A percentile compares a stretch with the other conserved stretches of the same genome.
Evolutionary conservation across 2,329 filamentous ascomycete species (phyloP).

Genomic region (Taxawa tesnikishii): DNA sequence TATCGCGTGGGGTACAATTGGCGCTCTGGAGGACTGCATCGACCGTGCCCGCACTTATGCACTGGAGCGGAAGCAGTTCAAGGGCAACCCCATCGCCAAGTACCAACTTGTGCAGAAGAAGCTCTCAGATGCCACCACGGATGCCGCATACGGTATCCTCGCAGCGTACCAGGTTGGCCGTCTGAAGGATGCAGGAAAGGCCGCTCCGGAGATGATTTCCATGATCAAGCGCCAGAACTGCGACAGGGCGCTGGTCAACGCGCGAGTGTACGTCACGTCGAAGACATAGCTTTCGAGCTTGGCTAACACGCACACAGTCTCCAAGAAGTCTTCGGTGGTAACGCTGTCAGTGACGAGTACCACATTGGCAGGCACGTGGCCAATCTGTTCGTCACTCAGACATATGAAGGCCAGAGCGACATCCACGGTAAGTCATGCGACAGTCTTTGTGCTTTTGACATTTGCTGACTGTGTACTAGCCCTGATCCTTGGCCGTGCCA

Average conservation of each 20-base stretch:
- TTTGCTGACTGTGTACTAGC: slow-evolving; percentile 20
- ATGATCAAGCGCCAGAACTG: slow-evolving; percentile 98
- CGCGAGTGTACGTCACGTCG: slow-evolving; percentile 44
- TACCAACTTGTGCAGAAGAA: slow-evolving; percentile 99
- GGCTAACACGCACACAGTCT: slow-evolving; percentile 34
- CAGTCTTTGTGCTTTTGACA: slow-evolving; percentile 1
- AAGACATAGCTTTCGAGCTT: background rate
- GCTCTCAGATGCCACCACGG: slow-evolving; percentile 80
- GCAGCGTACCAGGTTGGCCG: slow-evolving; percentile 84
- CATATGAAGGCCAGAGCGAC: slow-evolving; percentile 96
- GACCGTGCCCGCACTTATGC: slow-evolving; percentile 70
- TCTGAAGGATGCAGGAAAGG: slow-evolving; percentile 82
- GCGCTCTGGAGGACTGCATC: slow-evolving; percentile 87
- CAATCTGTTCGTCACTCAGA: slow-evolving; percentile 94
- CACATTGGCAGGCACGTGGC: slow-evolving; percentile 88
- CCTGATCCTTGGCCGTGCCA: slow-evolving; percentile 38
- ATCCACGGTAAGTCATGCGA: slow-evolving; percentile 65
- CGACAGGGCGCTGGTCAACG: slow-evolving; percentile 71
- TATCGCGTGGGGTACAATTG: slow-evolving; percentile 88
- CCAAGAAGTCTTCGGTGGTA: slow-evolving; percentile 94
- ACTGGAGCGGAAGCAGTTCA: slow-evolving; percentile 93
- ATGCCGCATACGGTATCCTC: slow-evolving; percentile 81
- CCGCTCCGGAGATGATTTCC: slow-evolving; percentile 86
- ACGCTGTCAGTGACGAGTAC: slow-evolving; percentile 97
- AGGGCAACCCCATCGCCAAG: slow-evolving; percentile 83